Evolutionary conservation across 257 asterid genomes (phyloP).

Genomic region (Linaria vulgaris): DNA sequence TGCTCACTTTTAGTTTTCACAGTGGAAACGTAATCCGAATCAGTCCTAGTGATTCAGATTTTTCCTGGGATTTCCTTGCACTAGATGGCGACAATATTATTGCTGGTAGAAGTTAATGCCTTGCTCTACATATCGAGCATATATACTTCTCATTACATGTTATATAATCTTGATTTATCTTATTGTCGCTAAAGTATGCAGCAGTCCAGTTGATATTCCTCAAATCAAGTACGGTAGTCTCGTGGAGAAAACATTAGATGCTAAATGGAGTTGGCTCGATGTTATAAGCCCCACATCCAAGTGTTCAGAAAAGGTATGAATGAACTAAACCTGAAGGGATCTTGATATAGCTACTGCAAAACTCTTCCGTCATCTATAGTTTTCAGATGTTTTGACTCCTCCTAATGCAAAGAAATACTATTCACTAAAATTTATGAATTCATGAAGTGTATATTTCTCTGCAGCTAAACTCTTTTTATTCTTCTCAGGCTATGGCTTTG

Average conservation of each 20-base stretch:
- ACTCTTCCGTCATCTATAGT: too few species aligned
- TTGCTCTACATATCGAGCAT: neutral
- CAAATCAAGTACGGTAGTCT: conserved; percentile 72
- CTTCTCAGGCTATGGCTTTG: conserved; percentile 58
- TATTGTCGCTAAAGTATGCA: conserved; percentile 51
- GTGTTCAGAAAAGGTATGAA: conserved; percentile 73
- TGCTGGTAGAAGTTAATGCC: conserved; percentile 48
- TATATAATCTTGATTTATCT: conserved; percentile 21
- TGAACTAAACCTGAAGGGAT: too few species aligned
- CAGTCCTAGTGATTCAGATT: conserved; percentile 59
- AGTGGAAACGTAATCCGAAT: conserved; percentile 73
- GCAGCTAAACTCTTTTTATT: conserved; percentile 7
- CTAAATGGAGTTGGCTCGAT: conserved; percentile 77
- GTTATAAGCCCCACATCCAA: conserved; percentile 56
- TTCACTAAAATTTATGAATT: too few species aligned
- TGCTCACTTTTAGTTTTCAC: conserved; percentile 27
- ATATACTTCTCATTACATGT: neutral
- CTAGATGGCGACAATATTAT: conserved; percentile 64
- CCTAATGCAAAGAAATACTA: too few species aligned
- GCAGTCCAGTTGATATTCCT: conserved; percentile 76
- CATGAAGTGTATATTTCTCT: too few species aligned
- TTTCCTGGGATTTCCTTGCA: conserved; percentile 76
- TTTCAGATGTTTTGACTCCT: too few species aligned
- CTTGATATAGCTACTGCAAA: too few species aligned
- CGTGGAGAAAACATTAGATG: conserved; percentile 37